Base-by-base conservation (phyloP, 2,329 filamentous ascomycete genomes). In the Aureobasidium sp. region DNA sequence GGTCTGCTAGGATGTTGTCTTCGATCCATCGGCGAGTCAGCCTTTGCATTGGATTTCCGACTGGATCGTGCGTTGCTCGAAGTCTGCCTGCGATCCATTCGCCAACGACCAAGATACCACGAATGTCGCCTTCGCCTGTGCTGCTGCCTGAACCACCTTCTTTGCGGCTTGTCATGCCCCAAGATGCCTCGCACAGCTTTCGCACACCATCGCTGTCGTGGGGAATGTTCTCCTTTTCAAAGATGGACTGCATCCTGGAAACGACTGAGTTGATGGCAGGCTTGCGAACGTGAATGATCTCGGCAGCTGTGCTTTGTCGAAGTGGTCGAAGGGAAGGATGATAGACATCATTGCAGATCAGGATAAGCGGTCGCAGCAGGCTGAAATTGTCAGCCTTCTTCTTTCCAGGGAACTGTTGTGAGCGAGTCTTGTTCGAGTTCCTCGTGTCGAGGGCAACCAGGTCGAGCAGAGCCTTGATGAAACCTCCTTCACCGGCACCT, bases 331-430 rank as follows among this genome's bases (percentile, higher is more conserved):
- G 81, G 25, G 92, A 90, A 4, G 93, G 87, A 67, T 96, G 91
- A 70, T 99, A 99, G 1, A 97, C 85, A 72, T 99, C 95, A 69
- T 99, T 99, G 78, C 94, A 99, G 67, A 99, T 94, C 51, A 99
- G 80, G 55, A 99, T 91, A 34, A 99, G 79, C 0, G 94, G 94
- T 49, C 94, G 83, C 75, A 96, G 83, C 64, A 97, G 82, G 45
- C 89, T 84, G 71, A 99, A 99, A 62, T 87, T 88, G 69, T 97
- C 93, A 0, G 87, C 87, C 71, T 91, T 93, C 73, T 84, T 90
- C 74, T 85, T 89, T 66, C 79, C 83, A 66, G 11, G 50, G 5
- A 59, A 37, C 67, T 65, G 65, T 51, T 75, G 71, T 39, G 57
- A 42, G 3, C 67, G 61, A 9, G 68, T 67, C 36, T 66, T 68